Evolutionary conservation across 2,329 filamentous ascomycete genomes (phyloP), one percentile per base, ranked within the genome.

Genomic region (Mariannaea sp.): DNA sequence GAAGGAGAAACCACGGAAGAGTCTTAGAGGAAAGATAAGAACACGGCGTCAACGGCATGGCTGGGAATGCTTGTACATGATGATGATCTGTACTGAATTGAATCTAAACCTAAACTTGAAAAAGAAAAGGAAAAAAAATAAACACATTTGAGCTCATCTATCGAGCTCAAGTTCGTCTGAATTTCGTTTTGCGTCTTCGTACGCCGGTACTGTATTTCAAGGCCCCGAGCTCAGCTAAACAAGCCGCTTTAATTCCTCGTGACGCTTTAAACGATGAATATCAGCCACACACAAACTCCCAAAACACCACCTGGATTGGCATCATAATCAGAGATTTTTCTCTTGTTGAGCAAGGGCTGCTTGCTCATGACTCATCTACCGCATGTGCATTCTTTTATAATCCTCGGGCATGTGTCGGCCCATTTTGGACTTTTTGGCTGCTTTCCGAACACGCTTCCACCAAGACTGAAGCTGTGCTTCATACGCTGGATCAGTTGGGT

Each of bases 1-100:
- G 84, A 84, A 56, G 68, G 65, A 1, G 64, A 73, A 30, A 59
- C 35, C 36, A 65, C 67, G 49, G 66, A 66, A 13, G 66, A 64
- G 55, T 55, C 56, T 47, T 64, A 55, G 55, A 42, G 22, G 41
- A 53, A 53, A 51, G 22, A 17, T 19, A 45, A 53, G 26, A 29
- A 46, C 45, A 49, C 53, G 59, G 60, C 45, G 59, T 56, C 51
- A 40, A 24, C 41, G 53, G 46, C 45, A 53, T 42, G 49, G 33
- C 26, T 33, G 26, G 48, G 56, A 55, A 54, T 60, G 20, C 33
- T 47, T 55, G 47, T 48, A 49, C 40, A 52, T 52, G 45, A 53
- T 36, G 32, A 53, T 53, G 46, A 55, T 49, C 26, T 56, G 52
- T 55, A 45, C 40, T 52, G 17, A 40, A 51, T 51, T 14, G 43